Percentiles rank a stretch among this genome's conserved stretches.
phyloP scores from a whole-genome alignment of 1,284 basidiomycete genomes.

The Omphalotus olearius region DNA sequence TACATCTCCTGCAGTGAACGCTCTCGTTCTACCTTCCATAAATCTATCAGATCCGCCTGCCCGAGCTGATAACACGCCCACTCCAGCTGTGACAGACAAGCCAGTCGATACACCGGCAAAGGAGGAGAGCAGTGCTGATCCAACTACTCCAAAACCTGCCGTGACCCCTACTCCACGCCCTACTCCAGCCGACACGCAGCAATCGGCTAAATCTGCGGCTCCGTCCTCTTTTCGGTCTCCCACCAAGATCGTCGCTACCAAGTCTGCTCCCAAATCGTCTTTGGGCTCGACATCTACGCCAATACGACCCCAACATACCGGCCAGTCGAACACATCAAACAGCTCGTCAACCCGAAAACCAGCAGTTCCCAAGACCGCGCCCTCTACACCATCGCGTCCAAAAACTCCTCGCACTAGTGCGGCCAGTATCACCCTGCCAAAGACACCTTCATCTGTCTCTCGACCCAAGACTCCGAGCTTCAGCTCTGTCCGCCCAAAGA shows the following conservation, averaged over 20 bases:
- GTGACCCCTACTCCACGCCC: slow-evolving; percentile 16
- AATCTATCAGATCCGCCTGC: slow-evolving; percentile 1
- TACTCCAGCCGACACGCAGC: slow-evolving; percentile 11
- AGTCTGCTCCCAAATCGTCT: slow-evolving; percentile 19
- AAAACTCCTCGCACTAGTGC: slow-evolving; percentile 38
- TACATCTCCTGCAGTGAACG: slow-evolving; percentile 8
- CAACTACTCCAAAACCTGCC: slow-evolving; percentile 12
- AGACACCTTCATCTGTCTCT: slow-evolving; percentile 31
- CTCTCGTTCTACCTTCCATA: not conserved
- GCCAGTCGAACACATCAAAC: slow-evolving; percentile 41
- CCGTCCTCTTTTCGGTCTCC: slow-evolving; percentile 17
- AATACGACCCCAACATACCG: slow-evolving; percentile 51
- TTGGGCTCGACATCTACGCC: slow-evolving; percentile 16
- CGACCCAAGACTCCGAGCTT: slow-evolving; percentile 22
- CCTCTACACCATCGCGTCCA: slow-evolving; percentile 24
- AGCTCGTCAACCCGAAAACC: slow-evolving; percentile 31
- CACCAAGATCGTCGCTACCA: slow-evolving; percentile 21
- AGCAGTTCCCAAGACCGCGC: slow-evolving; percentile 14
- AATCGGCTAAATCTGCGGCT: not conserved
- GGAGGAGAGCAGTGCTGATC: not conserved
- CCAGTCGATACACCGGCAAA: not conserved
- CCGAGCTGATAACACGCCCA: not conserved
- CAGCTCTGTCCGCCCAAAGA: slow-evolving; percentile 29
- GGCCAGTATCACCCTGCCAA: slow-evolving; percentile 40
- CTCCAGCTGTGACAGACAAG: not conserved